A percentile compares a stretch with the other conserved stretches of the same genome.
phyloP scores from a whole-genome alignment of 2,329 filamentous ascomycete species.

The Teratosphaeria zuluensis region DNA sequence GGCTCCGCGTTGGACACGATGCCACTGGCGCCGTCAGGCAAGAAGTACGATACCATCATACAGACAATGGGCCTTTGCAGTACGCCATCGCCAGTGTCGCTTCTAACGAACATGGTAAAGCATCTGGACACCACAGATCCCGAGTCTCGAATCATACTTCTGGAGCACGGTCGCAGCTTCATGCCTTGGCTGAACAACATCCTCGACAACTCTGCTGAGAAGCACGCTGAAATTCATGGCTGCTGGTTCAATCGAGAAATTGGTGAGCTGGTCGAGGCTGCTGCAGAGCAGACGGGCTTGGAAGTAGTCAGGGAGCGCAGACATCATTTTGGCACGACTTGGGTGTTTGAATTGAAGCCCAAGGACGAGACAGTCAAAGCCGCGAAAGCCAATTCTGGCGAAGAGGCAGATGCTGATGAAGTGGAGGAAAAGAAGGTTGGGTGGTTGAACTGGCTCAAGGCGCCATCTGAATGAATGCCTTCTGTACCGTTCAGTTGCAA shows the following conservation, averaged over 20 bases:
- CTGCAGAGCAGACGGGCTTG: conserved; percentile 36
- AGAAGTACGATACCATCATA: conserved; percentile 40
- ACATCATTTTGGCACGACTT: conserved; percentile 41
- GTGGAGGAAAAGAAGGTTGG: background rate
- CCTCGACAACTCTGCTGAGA: conserved; percentile 36
- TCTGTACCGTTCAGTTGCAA: background rate
- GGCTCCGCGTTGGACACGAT: conserved; percentile 36
- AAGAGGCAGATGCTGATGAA: background rate
- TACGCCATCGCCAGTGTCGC: conserved; percentile 33
- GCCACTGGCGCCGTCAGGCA: conserved; percentile 28
- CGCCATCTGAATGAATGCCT: background rate
- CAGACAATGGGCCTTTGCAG: conserved; percentile 45
- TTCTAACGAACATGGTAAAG: conserved; percentile 35
- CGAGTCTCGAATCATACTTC: conserved; percentile 36
- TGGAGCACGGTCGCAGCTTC: conserved; percentile 42
- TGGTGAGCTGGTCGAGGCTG: conserved; percentile 38
- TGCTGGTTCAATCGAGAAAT: conserved; percentile 47
- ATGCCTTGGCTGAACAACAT: conserved; percentile 39
- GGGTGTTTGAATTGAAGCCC: conserved; percentile 39
- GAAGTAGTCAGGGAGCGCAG: conserved; percentile 37
- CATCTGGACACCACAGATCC: conserved; percentile 31
- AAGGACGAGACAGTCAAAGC: conserved; percentile 1
- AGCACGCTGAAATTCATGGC: conserved; percentile 40
- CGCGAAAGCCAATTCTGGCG: background rate
- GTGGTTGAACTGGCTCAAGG: background rate